These are phyloP conservation scores for Xylariaceae sp. DNA, from an alignment of 2,329 filamentous ascomycete genomes.

Conservation along the genomic window DNA sequence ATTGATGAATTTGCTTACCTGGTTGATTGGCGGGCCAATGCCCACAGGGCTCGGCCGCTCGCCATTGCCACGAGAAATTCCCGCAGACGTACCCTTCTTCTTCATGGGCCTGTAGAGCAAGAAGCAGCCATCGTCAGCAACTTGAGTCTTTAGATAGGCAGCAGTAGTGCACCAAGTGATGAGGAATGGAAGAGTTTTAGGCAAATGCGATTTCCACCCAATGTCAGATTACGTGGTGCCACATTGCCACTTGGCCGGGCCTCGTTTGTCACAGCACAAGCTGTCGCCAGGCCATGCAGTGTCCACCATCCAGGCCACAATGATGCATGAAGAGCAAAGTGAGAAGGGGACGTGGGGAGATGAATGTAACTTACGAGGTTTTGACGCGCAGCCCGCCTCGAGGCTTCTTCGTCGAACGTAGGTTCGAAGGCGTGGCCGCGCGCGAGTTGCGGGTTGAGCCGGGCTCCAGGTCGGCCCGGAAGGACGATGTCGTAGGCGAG, in stretches of 20 bases:
- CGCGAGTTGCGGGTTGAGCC: conserved; percentile 50
- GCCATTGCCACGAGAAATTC: conserved; percentile 61
- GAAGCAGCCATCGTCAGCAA: conserved; percentile 15
- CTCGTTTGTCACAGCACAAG: conserved; percentile 25
- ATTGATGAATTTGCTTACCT: conserved; percentile 40
- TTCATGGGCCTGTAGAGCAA: conserved; percentile 61
- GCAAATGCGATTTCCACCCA: conserved; percentile 12
- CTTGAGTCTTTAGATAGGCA: conserved; percentile 4
- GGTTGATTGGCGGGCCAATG: conserved; percentile 48
- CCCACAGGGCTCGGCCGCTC: conserved; percentile 59
- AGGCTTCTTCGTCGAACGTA: conserved; percentile 54
- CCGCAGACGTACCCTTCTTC: conserved; percentile 66
- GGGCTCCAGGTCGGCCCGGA: conserved; percentile 42
- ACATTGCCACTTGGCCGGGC: conserved; percentile 28
- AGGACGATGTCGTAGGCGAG: conserved; percentile 49
- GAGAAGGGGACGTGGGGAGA: conserved; percentile 8
- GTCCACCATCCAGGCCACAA: conserved; percentile 18
- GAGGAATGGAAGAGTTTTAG: conserved; percentile 9
- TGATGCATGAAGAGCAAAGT: conserved; percentile 5
- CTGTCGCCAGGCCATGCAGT: conserved; percentile 10
- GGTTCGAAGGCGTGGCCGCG: conserved; percentile 54
- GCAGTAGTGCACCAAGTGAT: conserved; percentile 5
- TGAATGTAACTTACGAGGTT: conserved; percentile 55
- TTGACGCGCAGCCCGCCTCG: conserved; percentile 62
- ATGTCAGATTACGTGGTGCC: conserved; percentile 27